These are phyloP conservation scores for Pyrrhoderma lamaoense DNA, from an alignment of 1,284 basidiomycete genomes.

Conservation along the genomic window DNA sequence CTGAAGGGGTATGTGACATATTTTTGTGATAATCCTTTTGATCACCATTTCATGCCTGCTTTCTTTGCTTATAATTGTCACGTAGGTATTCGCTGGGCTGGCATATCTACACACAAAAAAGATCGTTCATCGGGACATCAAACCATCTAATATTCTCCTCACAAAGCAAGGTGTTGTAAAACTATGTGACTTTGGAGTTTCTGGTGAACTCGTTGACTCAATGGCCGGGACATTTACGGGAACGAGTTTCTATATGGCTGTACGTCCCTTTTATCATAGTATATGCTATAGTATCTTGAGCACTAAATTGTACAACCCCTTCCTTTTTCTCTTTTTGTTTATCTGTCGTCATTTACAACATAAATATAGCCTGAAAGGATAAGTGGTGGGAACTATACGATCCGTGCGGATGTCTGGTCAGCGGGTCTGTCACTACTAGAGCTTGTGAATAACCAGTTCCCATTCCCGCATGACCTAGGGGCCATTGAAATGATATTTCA, in stretches of 20 bases:
- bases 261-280: slow-evolving; percentile 35
- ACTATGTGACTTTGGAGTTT: slow-evolving; percentile 94
- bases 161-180: slow-evolving; percentile 85
- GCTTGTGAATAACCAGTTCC: slow-evolving; percentile 91
- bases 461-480: slow-evolving; percentile 87
- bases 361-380: slow-evolving; percentile 81
- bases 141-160: slow-evolving; percentile 92
- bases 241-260: slow-evolving; percentile 96
- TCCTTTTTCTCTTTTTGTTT: slow-evolving; percentile 19
- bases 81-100: slow-evolving; percentile 81
- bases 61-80: no score
- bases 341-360: no score
- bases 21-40: slow-evolving; percentile 14
- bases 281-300: slow-evolving; percentile 11
- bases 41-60: not conserved
- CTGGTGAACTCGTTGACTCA: slow-evolving; percentile 88
- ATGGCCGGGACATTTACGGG: slow-evolving; percentile 94
- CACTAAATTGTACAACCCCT: not conserved
- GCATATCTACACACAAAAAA: slow-evolving; percentile 86
- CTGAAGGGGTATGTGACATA: slow-evolving; percentile 79
- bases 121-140: slow-evolving; percentile 97
- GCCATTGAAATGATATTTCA: slow-evolving; percentile 93
- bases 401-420: slow-evolving; percentile 98
- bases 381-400: slow-evolving; percentile 82
- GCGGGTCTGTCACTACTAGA: slow-evolving; percentile 91